Evolutionary conservation across 192 early-diverging fungal species (phyloP).

Genomic region (Coemansia sp.): DNA sequence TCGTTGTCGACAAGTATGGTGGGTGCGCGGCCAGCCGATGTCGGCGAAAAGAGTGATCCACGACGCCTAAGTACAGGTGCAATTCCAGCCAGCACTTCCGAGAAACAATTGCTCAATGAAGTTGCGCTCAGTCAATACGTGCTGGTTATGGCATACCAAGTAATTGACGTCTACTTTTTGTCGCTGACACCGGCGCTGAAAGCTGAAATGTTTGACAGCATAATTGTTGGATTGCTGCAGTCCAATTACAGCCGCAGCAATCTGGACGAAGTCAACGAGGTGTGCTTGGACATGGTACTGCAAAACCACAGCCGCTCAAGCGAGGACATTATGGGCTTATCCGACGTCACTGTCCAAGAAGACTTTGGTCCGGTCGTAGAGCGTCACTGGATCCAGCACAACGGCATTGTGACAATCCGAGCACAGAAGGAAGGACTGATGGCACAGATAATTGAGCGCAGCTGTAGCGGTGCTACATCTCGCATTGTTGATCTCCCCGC

Average conservation of each 20-base stretch:
- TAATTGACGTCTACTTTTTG: constrained; percentile 87
- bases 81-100: not conserved
- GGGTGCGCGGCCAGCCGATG: not conserved
- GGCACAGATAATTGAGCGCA: constrained; percentile 79
- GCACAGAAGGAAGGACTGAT: constrained; percentile 65
- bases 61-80: constrained; percentile 22
- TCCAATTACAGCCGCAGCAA: constrained; percentile 55
- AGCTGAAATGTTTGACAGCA: constrained; percentile 73
- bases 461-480: constrained; percentile 73
- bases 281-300: constrained; percentile 92
- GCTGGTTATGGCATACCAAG: constrained; percentile 88
- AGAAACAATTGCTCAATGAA: constrained; percentile 5
- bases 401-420: constrained; percentile 75
- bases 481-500: constrained; percentile 54
- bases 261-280: constrained; percentile 85
- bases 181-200: constrained; percentile 72
- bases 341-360: constrained; percentile 39
- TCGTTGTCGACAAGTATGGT: constrained; percentile 8
- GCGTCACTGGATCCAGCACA: constrained; percentile 82
- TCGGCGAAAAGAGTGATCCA: constrained; percentile 6
- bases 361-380: constrained; percentile 53
- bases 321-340: constrained; percentile 36
- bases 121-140: constrained; percentile 74
- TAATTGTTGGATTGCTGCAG: constrained; percentile 70
- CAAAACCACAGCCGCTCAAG: constrained; percentile 60